phyloP scores from a whole-genome alignment of 345 rosid genomes.

The Sonneratia alba region DNA sequence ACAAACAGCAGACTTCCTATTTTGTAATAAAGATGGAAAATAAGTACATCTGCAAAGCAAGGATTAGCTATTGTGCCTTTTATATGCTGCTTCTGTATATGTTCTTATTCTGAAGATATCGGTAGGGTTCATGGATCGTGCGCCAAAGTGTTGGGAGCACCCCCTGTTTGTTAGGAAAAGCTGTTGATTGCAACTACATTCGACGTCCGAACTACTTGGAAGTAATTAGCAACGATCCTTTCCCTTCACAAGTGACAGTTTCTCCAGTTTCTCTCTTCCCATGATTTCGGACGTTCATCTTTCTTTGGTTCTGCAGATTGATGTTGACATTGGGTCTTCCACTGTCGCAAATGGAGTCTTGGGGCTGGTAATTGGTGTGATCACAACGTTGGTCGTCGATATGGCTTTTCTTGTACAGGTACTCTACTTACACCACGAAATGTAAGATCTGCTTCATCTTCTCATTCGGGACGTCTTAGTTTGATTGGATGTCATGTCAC shows the following conservation, averaged over 20 bases:
- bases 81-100: not conserved
- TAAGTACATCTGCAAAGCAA: no score
- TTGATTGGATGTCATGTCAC: not conserved
- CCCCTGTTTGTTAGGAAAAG: conserved; percentile 90
- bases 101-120: conserved; percentile 7
- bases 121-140: conserved; percentile 98
- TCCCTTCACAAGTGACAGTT: not conserved
- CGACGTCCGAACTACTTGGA: conserved; percentile 80
- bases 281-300: not conserved
- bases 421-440: not conserved
- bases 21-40: no score
- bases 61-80: not conserved
- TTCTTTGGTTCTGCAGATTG: conserved; percentile 39
- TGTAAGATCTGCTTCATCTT: not conserved
- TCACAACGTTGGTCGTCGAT: conserved; percentile 82
- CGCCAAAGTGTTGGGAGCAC: conserved; percentile 99
- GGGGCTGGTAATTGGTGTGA: conserved; percentile 88
- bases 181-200: conserved; percentile 90
- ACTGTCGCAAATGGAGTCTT: conserved; percentile 98
- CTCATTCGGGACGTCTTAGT: no score
- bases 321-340: conserved; percentile 94
- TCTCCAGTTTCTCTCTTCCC: not conserved
- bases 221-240: conserved; percentile 33
- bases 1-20: no score
- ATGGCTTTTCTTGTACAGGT: conserved; percentile 99